Evolutionary conservation across 2,329 filamentous ascomycete genomes (phyloP).

Genomic region (Penicillium verrucosum): DNA sequence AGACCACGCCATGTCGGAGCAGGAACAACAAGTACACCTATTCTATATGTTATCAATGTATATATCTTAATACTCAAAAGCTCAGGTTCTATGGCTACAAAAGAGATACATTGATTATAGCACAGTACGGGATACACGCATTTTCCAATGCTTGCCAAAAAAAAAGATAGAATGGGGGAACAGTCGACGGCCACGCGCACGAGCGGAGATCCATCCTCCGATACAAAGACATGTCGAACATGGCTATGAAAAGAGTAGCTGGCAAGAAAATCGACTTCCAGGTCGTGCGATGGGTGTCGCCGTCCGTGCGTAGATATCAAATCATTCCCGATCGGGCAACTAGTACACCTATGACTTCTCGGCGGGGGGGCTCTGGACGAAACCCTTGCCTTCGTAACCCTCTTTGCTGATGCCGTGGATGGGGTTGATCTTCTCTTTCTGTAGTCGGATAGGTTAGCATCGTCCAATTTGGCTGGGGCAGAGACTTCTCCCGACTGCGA

Average conservation of each 20-base stretch:
- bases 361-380: conserved; percentile 62
- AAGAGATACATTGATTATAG: conserved; percentile 45
- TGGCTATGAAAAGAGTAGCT: conserved; percentile 3
- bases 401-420: conserved; percentile 78
- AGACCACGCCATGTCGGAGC: conserved; percentile 10
- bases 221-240: conserved; percentile 17
- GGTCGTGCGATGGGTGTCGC: conserved; percentile 1
- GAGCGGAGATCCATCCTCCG: conserved; percentile 6
- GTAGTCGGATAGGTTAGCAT: conserved; percentile 27
- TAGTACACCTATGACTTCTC: conserved; percentile 36
- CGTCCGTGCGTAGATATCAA: conserved; percentile 17
- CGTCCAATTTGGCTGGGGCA: conserved; percentile 8
- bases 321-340: conserved; percentile 23
- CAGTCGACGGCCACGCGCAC: conserved; percentile 13
- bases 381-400: conserved; percentile 73
- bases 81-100: conserved; percentile 38
- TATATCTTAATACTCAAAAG: neutral
- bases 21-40: neutral
- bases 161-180: conserved; percentile 29
- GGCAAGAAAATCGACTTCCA: neutral
- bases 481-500: neutral
- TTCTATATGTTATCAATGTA: neutral
- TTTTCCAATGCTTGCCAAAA: conserved; percentile 35
- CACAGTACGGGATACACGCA: conserved; percentile 44
- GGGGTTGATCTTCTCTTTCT: conserved; percentile 82